Evolutionary conservation across 495 filamentous ascomycete genomes (phyloP).

Genomic region (Cairneyella variabilis): DNA sequence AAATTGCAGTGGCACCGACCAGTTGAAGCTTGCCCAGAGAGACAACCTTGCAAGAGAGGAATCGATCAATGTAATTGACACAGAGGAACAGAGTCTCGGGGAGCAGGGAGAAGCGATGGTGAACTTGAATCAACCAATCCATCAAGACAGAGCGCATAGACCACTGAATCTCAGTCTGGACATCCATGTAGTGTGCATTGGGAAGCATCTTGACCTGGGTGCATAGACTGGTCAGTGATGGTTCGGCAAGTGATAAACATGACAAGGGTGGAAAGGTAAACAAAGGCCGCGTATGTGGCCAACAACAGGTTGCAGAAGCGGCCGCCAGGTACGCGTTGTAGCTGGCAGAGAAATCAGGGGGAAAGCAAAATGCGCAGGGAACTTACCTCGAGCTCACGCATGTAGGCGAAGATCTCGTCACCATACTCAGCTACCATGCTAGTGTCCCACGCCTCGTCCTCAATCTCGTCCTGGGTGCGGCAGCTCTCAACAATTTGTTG

Average conservation of each 20-base stretch:
- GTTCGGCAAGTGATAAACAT: constrained; percentile 11
- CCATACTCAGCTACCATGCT: constrained; percentile 98
- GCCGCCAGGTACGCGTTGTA: constrained; percentile 5
- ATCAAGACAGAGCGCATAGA: constrained; percentile 96
- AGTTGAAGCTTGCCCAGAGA: constrained; percentile 93
- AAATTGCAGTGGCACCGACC: constrained; percentile 92
- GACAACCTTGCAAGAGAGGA: constrained; percentile 90
- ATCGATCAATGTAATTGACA: constrained; percentile 95
- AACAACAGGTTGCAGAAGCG: not conserved
- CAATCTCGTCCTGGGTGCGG: constrained; percentile 53
- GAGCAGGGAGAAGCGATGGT: constrained; percentile 82
- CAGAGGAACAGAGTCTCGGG: constrained; percentile 93
- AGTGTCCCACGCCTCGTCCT: constrained; percentile 90
- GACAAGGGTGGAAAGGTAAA: constrained; percentile 15
- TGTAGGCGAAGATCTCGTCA: constrained; percentile 91
- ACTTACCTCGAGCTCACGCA: constrained; percentile 84
- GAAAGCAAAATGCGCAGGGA: not conserved
- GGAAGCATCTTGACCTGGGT: constrained; percentile 73
- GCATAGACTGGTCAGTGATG: constrained; percentile 16
- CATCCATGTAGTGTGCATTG: constrained; percentile 91
- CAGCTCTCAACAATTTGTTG: constrained; percentile 61
- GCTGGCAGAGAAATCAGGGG: not conserved
- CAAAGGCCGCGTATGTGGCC: constrained; percentile 9
- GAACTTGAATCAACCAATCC: constrained; percentile 97
- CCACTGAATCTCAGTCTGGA: constrained; percentile 97